A percentile compares a stretch with the other conserved stretches of the same genome.
phyloP scores from a whole-genome alignment of 2,329 filamentous ascomycete species.

The Calonectria honghensis region DNA sequence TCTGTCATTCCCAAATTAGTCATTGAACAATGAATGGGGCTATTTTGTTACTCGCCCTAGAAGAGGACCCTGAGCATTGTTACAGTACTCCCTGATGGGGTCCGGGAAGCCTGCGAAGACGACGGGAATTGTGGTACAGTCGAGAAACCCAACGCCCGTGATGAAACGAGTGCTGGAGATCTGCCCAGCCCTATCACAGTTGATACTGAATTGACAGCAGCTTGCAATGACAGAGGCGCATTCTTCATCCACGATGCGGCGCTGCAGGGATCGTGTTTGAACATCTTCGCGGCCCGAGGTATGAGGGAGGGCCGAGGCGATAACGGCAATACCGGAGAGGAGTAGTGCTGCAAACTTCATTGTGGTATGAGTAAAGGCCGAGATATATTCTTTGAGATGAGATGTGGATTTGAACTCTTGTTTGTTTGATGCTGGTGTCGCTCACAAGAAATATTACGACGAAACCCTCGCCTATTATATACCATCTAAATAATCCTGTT shows the following conservation, averaged over 20 bases:
- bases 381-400: too few species aligned
- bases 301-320: neutral
- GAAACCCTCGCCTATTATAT: neutral
- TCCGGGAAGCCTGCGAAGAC: conserved; percentile 3
- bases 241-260: conserved; percentile 5
- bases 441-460: neutral
- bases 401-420: neutral
- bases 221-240: conserved; percentile 9
- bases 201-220: conserved; percentile 3
- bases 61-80: conserved; percentile 18
- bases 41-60: neutral
- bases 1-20: neutral
- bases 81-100: conserved; percentile 18
- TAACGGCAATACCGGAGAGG: neutral
- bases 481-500: neutral
- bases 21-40: fast-evolving
- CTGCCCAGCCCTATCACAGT: conserved; percentile 3
- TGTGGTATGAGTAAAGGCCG: neutral
- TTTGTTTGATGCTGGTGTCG: neutral
- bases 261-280: neutral
- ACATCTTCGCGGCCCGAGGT: neutral
- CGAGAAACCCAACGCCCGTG: neutral
- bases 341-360: conserved; percentile 26
- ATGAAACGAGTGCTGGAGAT: conserved; percentile 14
- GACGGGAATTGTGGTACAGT: neutral